These are phyloP conservation scores for Oryza australiensis DNA, from an alignment of 176 grass and related monocot genomes.

Conservation along the genomic window DNA sequence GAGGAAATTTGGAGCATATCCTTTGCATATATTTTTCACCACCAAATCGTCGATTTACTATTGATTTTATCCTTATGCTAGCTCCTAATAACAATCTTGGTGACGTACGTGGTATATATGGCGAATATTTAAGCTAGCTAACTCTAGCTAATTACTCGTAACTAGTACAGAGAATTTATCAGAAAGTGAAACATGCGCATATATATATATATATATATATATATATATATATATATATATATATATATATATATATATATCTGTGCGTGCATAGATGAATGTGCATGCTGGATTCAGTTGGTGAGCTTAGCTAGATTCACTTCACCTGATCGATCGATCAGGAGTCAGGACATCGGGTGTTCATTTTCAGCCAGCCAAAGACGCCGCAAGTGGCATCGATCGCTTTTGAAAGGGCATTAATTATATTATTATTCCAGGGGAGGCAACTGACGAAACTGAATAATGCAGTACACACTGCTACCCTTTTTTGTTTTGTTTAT, in stretches of 20 bases:
- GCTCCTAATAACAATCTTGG: not conserved
- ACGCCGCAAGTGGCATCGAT: not conserved
- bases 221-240: not conserved
- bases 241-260: not conserved
- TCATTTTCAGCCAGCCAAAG: not conserved
- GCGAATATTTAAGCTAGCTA: not conserved
- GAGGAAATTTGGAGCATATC: not conserved
- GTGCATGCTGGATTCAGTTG: not conserved
- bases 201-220: not conserved
- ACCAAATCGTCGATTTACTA: not conserved
- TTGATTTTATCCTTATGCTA: not conserved
- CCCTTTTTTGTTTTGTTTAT: not conserved
- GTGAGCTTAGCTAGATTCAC: not conserved
- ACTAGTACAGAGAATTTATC: not conserved
- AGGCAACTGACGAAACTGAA: not conserved
- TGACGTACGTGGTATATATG: not conserved
- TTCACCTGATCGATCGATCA: constrained; percentile 25
- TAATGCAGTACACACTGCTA: no score
- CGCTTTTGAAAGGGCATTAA: not conserved
- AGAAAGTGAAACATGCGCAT: not conserved
- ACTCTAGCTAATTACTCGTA: no score
- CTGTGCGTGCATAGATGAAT: not conserved
- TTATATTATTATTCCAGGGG: not conserved
- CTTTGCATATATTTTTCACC: not conserved
- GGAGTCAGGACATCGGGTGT: not conserved